Percentiles rank a stretch among this genome's conserved stretches.
Conservation (phyloP, 805 yeast species). For the Candida ascalaphidarum region DNA sequence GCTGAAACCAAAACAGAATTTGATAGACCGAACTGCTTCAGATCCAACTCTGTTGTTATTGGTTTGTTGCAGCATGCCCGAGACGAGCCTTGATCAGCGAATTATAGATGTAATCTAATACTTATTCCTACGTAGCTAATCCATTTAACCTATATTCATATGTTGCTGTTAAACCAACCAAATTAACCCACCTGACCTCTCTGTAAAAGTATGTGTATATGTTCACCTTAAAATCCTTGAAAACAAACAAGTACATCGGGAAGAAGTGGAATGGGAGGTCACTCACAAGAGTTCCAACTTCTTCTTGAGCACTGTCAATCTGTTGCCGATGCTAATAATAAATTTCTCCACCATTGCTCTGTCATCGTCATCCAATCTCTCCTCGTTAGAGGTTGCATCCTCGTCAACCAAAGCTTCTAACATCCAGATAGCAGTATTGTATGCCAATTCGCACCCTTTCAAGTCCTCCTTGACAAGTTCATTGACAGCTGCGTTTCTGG, state of each 20-base stretch:
- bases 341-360: conserved; percentile 68
- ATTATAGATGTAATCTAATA: too few relatives aligned
- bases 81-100: too few relatives aligned
- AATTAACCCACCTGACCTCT: too few relatives aligned
- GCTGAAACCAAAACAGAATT: conserved; percentile 9
- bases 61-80: conserved; percentile 30
- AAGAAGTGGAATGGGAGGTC: too few relatives aligned
- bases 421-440: conserved; percentile 94
- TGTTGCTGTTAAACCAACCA: too few relatives aligned
- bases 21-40: conserved; percentile 18
- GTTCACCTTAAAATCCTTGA: too few relatives aligned
- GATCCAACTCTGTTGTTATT: conserved; percentile 33
- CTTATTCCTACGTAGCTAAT: too few relatives aligned
- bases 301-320: conserved; percentile 62
- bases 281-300: conserved; percentile 34
- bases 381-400: conserved; percentile 18
- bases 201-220: too few relatives aligned
- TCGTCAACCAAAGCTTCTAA: conserved; percentile 72
- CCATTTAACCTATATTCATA: too few relatives aligned
- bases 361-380: conserved; percentile 64
- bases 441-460: conserved; percentile 75
- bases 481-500: conserved; percentile 82
- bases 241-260: too few relatives aligned
- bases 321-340: conserved; percentile 71
- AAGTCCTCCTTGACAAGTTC: conserved; percentile 72